Evolutionary conservation across 2,329 filamentous ascomycete species (phyloP).

Genomic region (Thielaviopsis musarum): DNA sequence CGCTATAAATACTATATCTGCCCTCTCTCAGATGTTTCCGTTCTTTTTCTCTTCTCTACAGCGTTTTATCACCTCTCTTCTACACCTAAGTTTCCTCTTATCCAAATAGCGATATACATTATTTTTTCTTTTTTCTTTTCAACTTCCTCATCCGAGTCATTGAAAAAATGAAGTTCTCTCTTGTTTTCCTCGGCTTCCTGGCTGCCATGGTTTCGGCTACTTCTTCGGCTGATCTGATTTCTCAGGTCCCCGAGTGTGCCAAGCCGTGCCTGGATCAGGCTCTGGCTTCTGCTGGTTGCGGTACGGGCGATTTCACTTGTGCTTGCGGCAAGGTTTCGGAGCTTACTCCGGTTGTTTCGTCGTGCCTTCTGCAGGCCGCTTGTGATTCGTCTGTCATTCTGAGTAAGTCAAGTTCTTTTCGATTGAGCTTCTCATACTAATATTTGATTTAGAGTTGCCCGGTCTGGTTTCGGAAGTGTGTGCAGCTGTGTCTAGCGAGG

Average conservation of each 20-base stretch:
- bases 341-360: slow-evolving; percentile 5
- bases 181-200: slow-evolving; percentile 2
- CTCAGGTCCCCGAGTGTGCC: slow-evolving; percentile 11
- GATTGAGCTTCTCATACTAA: slow-evolving; percentile 3
- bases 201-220: slow-evolving; percentile 6
- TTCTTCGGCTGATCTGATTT: slow-evolving; percentile 8
- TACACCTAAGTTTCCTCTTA: neutral
- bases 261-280: slow-evolving; percentile 10
- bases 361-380: slow-evolving; percentile 13
- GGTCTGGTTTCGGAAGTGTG: slow-evolving; percentile 17
- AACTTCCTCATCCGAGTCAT: neutral
- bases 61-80: too few species aligned
- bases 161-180: slow-evolving; percentile 12
- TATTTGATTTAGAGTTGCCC: slow-evolving; percentile 14
- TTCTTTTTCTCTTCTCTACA: too few species aligned
- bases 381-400: slow-evolving; percentile 22
- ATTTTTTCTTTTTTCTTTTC: neutral
- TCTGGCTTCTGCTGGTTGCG: slow-evolving; percentile 6
- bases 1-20: too few species aligned
- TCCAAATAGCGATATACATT: neutral
- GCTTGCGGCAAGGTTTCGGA: slow-evolving; percentile 7
- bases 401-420: slow-evolving; percentile 17
- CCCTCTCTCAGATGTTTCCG: too few species aligned
- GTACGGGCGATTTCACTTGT: slow-evolving; percentile 9
- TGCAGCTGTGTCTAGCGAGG: slow-evolving; percentile 12